phyloP scores from a whole-genome alignment of 306 rosid genomes.

The Hylodesmum podocarpum region DNA sequence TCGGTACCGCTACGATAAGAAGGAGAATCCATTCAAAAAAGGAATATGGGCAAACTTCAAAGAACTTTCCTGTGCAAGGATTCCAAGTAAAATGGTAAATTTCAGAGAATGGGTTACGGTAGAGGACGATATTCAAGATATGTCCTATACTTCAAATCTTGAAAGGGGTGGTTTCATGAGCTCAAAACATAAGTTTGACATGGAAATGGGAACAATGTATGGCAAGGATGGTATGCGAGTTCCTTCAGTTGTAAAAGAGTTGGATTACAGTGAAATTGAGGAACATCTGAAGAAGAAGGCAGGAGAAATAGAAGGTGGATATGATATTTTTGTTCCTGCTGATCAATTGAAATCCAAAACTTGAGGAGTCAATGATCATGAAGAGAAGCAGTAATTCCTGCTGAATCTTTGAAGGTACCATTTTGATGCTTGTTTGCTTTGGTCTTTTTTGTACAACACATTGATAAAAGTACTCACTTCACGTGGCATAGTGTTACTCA shows the following conservation, averaged over 20 bases:
- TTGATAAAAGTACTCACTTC: neutral
- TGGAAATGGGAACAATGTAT: conserved; percentile 49
- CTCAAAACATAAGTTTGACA: conserved; percentile 61
- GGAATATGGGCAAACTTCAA: conserved; percentile 61
- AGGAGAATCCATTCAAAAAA: conserved; percentile 64
- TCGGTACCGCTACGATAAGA: conserved; percentile 86
- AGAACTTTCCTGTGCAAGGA: conserved; percentile 69
- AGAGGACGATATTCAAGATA: conserved; percentile 41
- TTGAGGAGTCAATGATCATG: conserved; percentile 9
- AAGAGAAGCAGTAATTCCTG: conserved; percentile 40
- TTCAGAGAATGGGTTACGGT: conserved; percentile 65
- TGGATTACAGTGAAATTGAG: conserved; percentile 58
- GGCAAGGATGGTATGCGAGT: conserved; percentile 46
- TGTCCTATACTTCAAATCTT: conserved; percentile 44
- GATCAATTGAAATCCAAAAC: conserved; percentile 34
- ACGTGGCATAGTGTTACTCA: neutral
- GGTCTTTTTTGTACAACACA: conserved; percentile 29
- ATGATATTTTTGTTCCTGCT: conserved; percentile 39
- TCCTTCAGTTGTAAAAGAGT: conserved; percentile 54
- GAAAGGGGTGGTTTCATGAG: conserved; percentile 49
- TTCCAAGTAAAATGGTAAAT: conserved; percentile 60
- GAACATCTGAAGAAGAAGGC: conserved; percentile 46
- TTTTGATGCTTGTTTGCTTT: conserved; percentile 35
- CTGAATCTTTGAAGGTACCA: conserved; percentile 46
- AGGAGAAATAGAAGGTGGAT: conserved; percentile 33